Evolutionary conservation across 83 land plant species (phyloP).

Genomic region (Thuja plicata): DNA sequence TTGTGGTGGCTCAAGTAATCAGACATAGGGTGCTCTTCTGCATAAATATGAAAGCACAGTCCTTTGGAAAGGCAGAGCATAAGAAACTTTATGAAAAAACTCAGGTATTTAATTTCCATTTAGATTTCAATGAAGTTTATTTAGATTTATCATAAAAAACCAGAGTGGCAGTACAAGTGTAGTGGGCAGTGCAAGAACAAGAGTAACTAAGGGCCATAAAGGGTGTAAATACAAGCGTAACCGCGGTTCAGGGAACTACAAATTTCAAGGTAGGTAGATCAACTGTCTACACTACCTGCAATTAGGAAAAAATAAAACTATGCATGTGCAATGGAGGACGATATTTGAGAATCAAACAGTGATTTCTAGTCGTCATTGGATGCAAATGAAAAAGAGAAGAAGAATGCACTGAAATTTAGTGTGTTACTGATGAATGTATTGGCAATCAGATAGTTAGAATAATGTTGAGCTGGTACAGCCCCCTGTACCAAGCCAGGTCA

Average conservation of each 20-base stretch:
- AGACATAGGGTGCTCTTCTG: background rate
- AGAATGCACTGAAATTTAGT: background rate
- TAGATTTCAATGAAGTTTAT: background rate
- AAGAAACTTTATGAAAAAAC: no score
- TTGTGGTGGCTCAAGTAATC: background rate
- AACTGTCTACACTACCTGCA: background rate
- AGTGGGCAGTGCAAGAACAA: background rate
- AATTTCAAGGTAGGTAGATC: background rate
- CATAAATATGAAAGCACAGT: background rate
- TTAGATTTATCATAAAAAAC: background rate
- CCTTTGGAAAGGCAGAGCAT: background rate
- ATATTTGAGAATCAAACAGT: background rate
- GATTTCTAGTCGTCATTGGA: background rate
- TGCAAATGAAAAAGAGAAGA: background rate
- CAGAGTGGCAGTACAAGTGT: background rate
- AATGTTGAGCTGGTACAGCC: background rate
- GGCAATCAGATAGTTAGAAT: background rate
- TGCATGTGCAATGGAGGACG: background rate
- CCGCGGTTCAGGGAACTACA: background rate
- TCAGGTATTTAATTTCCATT: background rate
- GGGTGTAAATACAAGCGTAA: background rate
- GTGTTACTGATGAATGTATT: background rate
- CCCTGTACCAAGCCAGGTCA: background rate
- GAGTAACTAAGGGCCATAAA: background rate
- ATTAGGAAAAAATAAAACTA: background rate